These are phyloP conservation scores for Stereum hirsutum DNA, from an alignment of 1,284 basidiomycete species.

Conservation along the genomic window DNA sequence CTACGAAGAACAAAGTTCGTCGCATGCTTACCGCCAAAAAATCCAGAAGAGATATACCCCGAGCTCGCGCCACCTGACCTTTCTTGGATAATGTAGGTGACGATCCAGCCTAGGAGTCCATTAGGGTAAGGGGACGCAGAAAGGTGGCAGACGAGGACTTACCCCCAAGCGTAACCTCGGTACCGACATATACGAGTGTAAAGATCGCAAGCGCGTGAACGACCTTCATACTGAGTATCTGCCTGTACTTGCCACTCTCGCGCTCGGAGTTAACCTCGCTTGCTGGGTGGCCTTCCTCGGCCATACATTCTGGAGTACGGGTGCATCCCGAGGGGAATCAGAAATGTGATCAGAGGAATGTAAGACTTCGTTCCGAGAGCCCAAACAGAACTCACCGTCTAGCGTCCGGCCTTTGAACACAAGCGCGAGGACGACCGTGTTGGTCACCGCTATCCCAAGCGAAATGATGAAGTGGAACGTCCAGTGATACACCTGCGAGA, in stretches of 20 bases:
- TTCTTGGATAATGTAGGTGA: slow-evolving; percentile 37
- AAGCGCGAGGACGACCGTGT: slow-evolving; percentile 27
- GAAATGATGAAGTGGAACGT: slow-evolving; percentile 60
- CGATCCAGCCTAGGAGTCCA: slow-evolving; percentile 31
- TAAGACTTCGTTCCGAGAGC: no score
- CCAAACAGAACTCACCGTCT: slow-evolving; percentile 7
- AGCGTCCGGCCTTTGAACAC: slow-evolving; percentile 48
- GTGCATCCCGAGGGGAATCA: no score
- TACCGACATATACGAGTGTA: slow-evolving; percentile 36
- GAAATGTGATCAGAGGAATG: no score
- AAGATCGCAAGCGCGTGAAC: slow-evolving; percentile 36
- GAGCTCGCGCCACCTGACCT: slow-evolving; percentile 36
- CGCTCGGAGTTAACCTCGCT: slow-evolving; percentile 12
- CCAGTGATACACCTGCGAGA: slow-evolving; percentile 38
- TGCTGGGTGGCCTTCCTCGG: slow-evolving; percentile 21
- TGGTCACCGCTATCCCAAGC: slow-evolving; percentile 40
- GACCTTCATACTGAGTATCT: slow-evolving; percentile 26
- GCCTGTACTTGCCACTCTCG: slow-evolving; percentile 26
- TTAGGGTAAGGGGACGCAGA: no score
- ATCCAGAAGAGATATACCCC: slow-evolving; percentile 42
- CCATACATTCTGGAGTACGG: slow-evolving; percentile 24
- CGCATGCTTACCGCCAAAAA: slow-evolving; percentile 32
- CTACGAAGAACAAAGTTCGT: neutral
- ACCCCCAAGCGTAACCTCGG: slow-evolving; percentile 40
- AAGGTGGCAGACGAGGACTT: slow-evolving; percentile 3